A percentile compares a stretch with the other conserved stretches of the same genome.
These are phyloP conservation scores for Lumnitzera littorea DNA, from an alignment of 345 rosid genomes.

Conservation along the genomic window DNA sequence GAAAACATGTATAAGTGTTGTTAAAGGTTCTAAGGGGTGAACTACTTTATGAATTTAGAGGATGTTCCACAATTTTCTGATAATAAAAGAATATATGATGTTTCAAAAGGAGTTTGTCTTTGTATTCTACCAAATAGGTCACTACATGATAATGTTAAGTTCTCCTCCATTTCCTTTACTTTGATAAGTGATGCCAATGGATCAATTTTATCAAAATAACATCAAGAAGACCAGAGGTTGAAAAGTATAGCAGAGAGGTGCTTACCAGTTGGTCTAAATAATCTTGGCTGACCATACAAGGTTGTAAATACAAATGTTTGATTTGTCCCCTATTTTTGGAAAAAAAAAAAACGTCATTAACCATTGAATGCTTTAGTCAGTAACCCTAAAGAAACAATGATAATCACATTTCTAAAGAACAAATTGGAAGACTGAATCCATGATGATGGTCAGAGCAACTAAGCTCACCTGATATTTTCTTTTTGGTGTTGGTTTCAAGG, in stretches of 20 bases:
- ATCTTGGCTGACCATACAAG: constrained; percentile 77
- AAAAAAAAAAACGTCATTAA: constrained; percentile 1
- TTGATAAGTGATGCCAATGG: no score
- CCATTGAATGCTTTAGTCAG: not conserved
- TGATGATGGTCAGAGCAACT: not conserved
- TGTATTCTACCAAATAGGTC: no score
- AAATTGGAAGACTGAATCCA: not conserved
- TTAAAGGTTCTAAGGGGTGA: no score
- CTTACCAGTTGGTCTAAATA: constrained; percentile 89
- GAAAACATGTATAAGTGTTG: no score
- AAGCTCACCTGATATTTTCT: constrained; percentile 77
- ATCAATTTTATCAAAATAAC: no score
- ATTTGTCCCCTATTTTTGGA: constrained; percentile 55
- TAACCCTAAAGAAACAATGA: not conserved
- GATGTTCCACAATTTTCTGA: no score
- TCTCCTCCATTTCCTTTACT: no score
- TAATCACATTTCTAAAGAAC: not conserved
- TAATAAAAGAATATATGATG: no score
- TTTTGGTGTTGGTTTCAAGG: constrained; percentile 74
- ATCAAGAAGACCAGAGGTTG: not conserved
- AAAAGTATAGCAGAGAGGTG: constrained; percentile 1
- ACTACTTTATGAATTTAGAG: no score
- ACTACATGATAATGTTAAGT: no score
- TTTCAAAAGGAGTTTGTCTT: no score
- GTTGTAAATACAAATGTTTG: constrained; percentile 90